Evolutionary conservation across 768 basidiomycete genomes (phyloP), one percentile per base, ranked within the genome.

Genomic region (Naematelia encephala): DNA sequence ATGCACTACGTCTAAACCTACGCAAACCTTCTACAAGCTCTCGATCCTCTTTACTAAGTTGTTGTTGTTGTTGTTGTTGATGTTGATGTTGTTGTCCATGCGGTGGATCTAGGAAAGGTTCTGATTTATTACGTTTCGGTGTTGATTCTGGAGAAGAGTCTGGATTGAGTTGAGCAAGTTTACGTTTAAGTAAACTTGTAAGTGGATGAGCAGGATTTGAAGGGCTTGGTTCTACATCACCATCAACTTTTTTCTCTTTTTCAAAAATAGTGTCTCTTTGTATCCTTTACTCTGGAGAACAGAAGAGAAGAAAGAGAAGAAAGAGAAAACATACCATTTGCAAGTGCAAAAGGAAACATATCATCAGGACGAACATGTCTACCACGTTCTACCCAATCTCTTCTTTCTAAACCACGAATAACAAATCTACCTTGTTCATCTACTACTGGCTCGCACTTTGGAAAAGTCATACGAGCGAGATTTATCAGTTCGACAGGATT

Each of bases 401-500:
- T 28, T 22, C 62, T 21, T 51, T 66, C 69, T 34, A 73, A 34
- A 14, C 72, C 72, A 12, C 50, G 50, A 11, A 73, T 68, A 2
- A 73, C 61, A 50, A 73, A 73, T 48, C 64, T 52, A 4, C 72
- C 72, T 13, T 63, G 45, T 3, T 61, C 54, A 46, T 69, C 69
- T 23, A 73, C 61, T 0, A 57, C 49, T 12, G 69, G 67, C 28
- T 67, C 65, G 23, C 64, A 64, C 22, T 69, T 62, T 14, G 67
- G 67, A 50, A 73, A 73, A 0, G 72, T 66, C 65, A 73, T 73
- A 23, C 63, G 49, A 0, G 63, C 54, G 14, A 73, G 56, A 19
- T 55, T 64, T 43, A 73, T 70, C n/a, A 73, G 58, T 43, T 73
- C 72, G 19, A 70, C 54, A 1, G 72, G 72, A 26, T 67, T 70